Percentiles rank a stretch among this genome's conserved stretches.
Evolutionary conservation across 345 rosid genomes (phyloP).

Genomic region (Populus davidiana): DNA sequence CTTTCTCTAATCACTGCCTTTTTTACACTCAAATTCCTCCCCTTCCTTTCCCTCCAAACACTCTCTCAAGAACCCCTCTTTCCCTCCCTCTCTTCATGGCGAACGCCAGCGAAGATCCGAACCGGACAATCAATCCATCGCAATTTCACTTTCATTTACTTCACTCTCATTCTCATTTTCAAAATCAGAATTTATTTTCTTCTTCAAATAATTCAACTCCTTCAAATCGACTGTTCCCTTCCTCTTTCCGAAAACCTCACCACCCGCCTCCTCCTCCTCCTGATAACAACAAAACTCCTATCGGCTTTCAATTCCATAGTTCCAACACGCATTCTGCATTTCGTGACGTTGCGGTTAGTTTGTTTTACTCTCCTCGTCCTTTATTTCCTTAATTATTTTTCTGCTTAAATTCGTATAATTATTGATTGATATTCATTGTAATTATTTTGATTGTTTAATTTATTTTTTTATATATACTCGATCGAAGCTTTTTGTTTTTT

Average conservation of each 20-base stretch:
- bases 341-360: slow-evolving; percentile 37
- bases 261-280: slow-evolving; percentile 13
- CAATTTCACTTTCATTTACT: slow-evolving; percentile 42
- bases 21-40: no score
- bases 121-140: slow-evolving; percentile 27
- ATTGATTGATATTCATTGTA: not conserved
- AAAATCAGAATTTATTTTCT: slow-evolving; percentile 19
- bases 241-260: slow-evolving; percentile 8
- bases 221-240: slow-evolving; percentile 17
- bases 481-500: not conserved
- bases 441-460: not conserved
- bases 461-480: not conserved
- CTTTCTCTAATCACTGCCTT: no score
- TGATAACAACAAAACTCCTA: slow-evolving; percentile 2
- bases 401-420: not conserved
- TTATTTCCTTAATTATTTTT: not conserved
- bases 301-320: slow-evolving; percentile 8
- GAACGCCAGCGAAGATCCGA: slow-evolving; percentile 45
- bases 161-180: slow-evolving; percentile 27
- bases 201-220: not conserved
- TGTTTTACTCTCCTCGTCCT: not conserved
- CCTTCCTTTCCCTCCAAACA: not conserved
- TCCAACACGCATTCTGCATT: slow-evolving; percentile 34
- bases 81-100: slow-evolving; percentile 30
- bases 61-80: not conserved